These are phyloP conservation scores for Alternaria alternata DNA, from an alignment of 2,329 filamentous ascomycete species.

Conservation along the genomic window DNA sequence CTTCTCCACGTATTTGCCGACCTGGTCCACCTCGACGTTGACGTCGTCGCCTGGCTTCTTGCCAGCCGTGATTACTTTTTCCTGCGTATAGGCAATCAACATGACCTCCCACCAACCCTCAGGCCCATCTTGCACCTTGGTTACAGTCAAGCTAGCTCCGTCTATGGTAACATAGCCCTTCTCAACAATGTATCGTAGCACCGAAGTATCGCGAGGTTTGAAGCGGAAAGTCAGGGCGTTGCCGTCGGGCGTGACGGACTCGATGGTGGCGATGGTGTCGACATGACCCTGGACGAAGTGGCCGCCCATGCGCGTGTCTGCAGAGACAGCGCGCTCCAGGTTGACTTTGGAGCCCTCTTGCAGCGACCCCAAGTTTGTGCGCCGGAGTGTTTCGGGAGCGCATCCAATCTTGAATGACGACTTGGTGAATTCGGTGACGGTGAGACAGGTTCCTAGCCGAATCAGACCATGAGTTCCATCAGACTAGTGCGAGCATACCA, in stretches of 20 bases:
- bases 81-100: conserved; percentile 96
- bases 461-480: conserved; percentile 5
- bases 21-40: conserved; percentile 93
- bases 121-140: conserved; percentile 78
- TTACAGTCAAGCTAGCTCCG: conserved; percentile 92
- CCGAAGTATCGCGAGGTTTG: conserved; percentile 70
- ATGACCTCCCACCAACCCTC: conserved; percentile 94
- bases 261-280: conserved; percentile 83
- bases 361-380: conserved; percentile 90
- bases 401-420: conserved; percentile 86
- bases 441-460: conserved; percentile 78
- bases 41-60: conserved; percentile 84
- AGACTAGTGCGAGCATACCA: conserved; percentile 60
- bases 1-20: conserved; percentile 88
- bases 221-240: conserved; percentile 91
- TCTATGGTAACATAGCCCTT: conserved; percentile 97
- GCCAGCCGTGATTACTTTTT: conserved; percentile 81
- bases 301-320: conserved; percentile 93
- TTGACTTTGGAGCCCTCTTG: conserved; percentile 76
- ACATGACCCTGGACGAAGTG: conserved; percentile 99
- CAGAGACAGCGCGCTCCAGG: conserved; percentile 90
- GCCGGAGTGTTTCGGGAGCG: conserved; percentile 91
- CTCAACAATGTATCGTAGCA: conserved; percentile 89
- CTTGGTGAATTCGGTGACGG: conserved; percentile 76
- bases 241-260: conserved; percentile 78